These are phyloP conservation scores for Trametes versicolor DNA, from an alignment of 1,284 basidiomycete genomes.

Conservation along the genomic window DNA sequence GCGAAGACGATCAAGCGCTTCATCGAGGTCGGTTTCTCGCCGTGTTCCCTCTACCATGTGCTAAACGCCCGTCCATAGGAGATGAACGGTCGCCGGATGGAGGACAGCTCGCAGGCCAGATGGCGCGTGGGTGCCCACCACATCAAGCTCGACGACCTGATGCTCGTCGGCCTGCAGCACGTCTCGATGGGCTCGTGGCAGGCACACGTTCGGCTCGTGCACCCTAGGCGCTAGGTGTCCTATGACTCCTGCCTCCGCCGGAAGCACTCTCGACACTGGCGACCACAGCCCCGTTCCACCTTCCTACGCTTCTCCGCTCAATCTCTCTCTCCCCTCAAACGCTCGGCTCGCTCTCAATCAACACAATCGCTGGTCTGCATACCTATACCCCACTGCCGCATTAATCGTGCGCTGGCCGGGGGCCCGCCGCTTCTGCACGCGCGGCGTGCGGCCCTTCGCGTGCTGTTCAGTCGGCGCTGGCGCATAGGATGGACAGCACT, in stretches of 20 bases:
- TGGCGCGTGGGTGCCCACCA: conserved; percentile 68
- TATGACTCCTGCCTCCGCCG: not conserved
- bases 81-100: conserved; percentile 57
- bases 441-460: not conserved
- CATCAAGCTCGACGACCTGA: conserved; percentile 70
- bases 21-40: conserved; percentile 43
- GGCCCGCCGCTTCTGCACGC: not conserved
- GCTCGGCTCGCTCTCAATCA: not conserved
- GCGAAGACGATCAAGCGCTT: conserved; percentile 51
- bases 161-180: conserved; percentile 79
- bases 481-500: conserved; percentile 8
- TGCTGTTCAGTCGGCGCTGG: conserved; percentile 2
- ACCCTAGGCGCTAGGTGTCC: conserved; percentile 18
- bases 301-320: not conserved
- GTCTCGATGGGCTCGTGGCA: conserved; percentile 85
- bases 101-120: conserved; percentile 44
- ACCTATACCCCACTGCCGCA: not conserved
- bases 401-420: not conserved
- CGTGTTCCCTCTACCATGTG: not conserved
- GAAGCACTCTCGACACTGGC: not conserved
- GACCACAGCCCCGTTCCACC: not conserved
- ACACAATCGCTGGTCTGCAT: conserved; percentile 2
- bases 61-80: conserved; percentile 49
- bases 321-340: not conserved
- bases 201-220: conserved; percentile 68